phyloP scores from a whole-genome alignment of 2,329 filamentous ascomycete genomes.

The Nemania bipapillata region DNA sequence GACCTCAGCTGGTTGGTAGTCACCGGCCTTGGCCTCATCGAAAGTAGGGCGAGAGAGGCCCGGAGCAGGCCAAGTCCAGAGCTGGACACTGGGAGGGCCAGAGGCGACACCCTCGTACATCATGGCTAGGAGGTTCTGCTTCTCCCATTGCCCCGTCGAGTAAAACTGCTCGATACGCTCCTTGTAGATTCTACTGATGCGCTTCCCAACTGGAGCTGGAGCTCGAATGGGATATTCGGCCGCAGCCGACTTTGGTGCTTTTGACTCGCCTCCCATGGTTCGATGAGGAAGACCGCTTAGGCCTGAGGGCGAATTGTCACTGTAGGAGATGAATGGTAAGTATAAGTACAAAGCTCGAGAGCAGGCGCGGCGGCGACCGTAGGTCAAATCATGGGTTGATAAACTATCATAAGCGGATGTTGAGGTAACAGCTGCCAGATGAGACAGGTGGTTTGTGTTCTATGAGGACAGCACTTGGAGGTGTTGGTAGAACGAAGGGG shows the following conservation, averaged over 20 bases:
- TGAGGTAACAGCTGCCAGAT: background rate
- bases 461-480: conserved; percentile 4
- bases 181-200: conserved; percentile 86
- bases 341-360: conserved; percentile 28
- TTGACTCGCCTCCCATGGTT: conserved; percentile 64
- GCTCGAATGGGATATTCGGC: conserved; percentile 65
- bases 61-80: conserved; percentile 87
- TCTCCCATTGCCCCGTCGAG: conserved; percentile 78
- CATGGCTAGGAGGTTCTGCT: conserved; percentile 79
- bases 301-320: conserved; percentile 27
- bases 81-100: conserved; percentile 80
- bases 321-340: conserved; percentile 29
- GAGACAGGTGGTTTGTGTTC: conserved; percentile 9
- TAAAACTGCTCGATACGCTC: conserved; percentile 86
- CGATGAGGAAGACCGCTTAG: conserved; percentile 28
- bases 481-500: conserved; percentile 8
- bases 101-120: conserved; percentile 74
- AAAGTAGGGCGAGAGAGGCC: conserved; percentile 83
- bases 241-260: conserved; percentile 57
- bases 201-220: conserved; percentile 72
- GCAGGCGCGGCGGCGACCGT: conserved; percentile 3
- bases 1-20: conserved; percentile 78
- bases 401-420: background rate
- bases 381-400: conserved; percentile 1
- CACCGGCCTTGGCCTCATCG: conserved; percentile 78